Base-by-base conservation (phyloP, 2,329 filamentous ascomycete species). In the Ascochyta pisi region DNA sequence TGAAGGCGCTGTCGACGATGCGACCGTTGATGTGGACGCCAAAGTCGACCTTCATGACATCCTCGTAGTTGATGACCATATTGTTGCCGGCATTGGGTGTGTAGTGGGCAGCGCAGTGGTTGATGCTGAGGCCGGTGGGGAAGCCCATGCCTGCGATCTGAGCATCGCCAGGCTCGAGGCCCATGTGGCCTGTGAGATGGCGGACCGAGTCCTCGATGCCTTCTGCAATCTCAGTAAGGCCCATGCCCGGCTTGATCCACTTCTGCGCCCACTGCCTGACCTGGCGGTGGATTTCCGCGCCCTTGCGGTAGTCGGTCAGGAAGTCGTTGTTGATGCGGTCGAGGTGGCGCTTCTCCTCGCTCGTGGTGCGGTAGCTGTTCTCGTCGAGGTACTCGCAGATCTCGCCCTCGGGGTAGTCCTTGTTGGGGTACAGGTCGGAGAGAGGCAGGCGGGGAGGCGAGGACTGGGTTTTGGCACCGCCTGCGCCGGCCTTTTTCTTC, bases 51-150 rank as follows among this genome's bases (percentile, higher is more conserved):
- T 89, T 90, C 85, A 90, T 86, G 34, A 90, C 88, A 76, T 90
- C 87, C 45, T 86, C 81, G 60, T 89, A 78, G 57, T 86, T 80
- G 58, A 90, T 70, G 16, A 88, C 78, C 73, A 85, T 86, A 64
- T 93, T 96, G 77, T 95, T 95, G 51, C 91, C 91, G 1, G 90
- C 89, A 72, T 96, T 96, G 9, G 92, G 92, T 7, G 89, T 93
- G 76, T 90, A 96, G 78, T 96, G 92, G 4, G 92, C 92, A 1
- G 91, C 91, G 68, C 90, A 91, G 73, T 95, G 86, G 78, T 96
- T 93, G 64, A 95, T 82, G 73, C 89, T 92, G 50, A 96, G 80
- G 48, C 92, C 92, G 22, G 89, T 92, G 5, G 92, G 92, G 78
- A 96, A 96, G 4, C 90, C 92, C 84, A 96, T 91, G 51, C 92